These are phyloP conservation scores for Rhodamnia rubescens DNA, from an alignment of 345 rosid genomes.

Conservation along the genomic window DNA sequence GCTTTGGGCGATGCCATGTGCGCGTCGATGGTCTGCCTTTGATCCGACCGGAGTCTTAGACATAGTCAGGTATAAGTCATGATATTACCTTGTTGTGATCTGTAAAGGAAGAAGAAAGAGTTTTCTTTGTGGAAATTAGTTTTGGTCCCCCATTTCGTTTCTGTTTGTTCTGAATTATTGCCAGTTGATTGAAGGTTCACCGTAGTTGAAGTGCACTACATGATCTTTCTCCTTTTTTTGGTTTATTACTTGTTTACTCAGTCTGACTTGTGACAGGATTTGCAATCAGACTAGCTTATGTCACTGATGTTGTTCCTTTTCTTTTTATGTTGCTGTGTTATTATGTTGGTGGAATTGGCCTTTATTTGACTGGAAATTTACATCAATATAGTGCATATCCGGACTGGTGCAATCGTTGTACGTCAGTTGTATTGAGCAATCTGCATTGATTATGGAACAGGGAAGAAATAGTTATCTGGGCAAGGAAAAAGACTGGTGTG, in stretches of 20 bases:
- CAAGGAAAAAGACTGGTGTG: conserved; percentile 67
- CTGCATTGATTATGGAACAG: conserved; percentile 23
- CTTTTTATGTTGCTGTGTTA: not conserved
- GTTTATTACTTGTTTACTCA: not conserved
- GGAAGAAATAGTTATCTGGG: conserved; percentile 74
- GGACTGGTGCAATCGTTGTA: not conserved
- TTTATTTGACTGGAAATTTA: not conserved
- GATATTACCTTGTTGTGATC: not conserved
- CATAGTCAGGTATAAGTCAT: not conserved
- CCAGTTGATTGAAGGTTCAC: not conserved
- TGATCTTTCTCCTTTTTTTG: not conserved
- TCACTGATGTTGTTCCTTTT: not conserved
- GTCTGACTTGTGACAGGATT: not conserved
- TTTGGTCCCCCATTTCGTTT: not conserved
- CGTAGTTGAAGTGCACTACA: not conserved
- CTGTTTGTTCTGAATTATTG: not conserved
- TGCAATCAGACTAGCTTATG: not conserved
- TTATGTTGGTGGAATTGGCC: not conserved
- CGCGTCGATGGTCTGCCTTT: not conserved
- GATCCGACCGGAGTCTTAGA: not conserved
- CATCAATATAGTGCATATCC: not conserved
- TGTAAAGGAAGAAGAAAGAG: not conserved
- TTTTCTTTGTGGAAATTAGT: not conserved
- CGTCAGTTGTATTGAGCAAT: not conserved
- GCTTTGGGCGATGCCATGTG: not conserved